Conservation (phyloP, 257 asterid species). For the Plantago major region DNA sequence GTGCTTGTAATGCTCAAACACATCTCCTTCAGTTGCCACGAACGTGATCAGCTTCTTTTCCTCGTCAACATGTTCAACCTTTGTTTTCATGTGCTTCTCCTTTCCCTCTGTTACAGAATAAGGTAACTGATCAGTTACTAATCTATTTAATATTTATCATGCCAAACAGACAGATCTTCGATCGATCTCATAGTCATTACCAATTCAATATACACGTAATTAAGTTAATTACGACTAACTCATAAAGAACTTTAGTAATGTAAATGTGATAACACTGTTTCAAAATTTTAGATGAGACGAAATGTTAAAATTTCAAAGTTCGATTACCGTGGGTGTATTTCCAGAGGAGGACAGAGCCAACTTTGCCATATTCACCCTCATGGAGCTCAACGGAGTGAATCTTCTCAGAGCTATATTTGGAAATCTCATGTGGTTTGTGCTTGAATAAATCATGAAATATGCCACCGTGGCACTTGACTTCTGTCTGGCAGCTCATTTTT, state of each 20-base stretch:
- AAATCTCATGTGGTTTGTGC: constrained; percentile 10
- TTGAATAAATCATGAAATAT: constrained; percentile 11
- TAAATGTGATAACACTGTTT: too few species aligned
- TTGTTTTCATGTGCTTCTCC: background rate
- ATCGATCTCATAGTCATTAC: too few species aligned
- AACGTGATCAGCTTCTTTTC: constrained; percentile 16
- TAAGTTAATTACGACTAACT: too few species aligned
- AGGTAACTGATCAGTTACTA: too few species aligned
- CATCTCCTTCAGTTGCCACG: constrained; percentile 18
- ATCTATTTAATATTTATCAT: too few species aligned
- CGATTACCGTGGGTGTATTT: constrained; percentile 9
- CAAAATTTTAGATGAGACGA: too few species aligned
- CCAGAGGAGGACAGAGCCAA: constrained; percentile 11
- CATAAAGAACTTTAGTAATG: too few species aligned
- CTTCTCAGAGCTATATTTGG: background rate
- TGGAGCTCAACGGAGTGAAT: background rate
- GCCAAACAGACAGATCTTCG: too few species aligned
- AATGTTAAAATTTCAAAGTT: background rate
- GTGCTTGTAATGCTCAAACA: constrained; percentile 5
- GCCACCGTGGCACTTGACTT: constrained; percentile 7
- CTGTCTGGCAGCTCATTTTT: constrained; percentile 5
- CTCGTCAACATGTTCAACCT: constrained; percentile 17
- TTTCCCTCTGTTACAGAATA: background rate
- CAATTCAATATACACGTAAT: too few species aligned
- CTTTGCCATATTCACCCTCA: constrained; percentile 9